Base-by-base conservation (phyloP, 805 yeast species). In the Candida ponderosae region DNA sequence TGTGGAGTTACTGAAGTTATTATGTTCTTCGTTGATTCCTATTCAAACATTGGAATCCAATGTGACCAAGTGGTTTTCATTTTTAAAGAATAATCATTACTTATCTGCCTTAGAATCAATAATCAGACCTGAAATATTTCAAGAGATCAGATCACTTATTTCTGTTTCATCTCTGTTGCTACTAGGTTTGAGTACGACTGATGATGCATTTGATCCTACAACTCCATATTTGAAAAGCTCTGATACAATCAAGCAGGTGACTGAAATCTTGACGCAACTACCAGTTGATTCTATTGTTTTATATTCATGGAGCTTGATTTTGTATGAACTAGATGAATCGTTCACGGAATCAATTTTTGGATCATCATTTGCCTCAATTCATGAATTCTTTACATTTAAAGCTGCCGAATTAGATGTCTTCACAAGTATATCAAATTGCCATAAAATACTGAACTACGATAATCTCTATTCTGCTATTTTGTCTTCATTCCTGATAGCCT, bases 281-380 rank as follows among this genome's bases (percentile, higher is more conserved):
- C 54, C 62, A 11, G 40, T 57, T 3, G 72, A 73, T 42, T 60
- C 83, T 3, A 53, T 81, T 10, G 60, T 79, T 1, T 53, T 75
- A 32, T 81, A 80, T 50, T 70, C 76, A 18, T 83, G 90, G 90
- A 72, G 84, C 23, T 71, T 80, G 13, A 54, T 78, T 10, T 51
- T 78, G 10, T 74, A 74, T 45, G 60, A 79, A 18, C 38, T 53
- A 8, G 76, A 78, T 41, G 63, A 65, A 7, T 60, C 67, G 17
- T 48, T 71, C 3, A 47, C 72, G n/a, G 66, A 66, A 32, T 70
- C 68, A 30, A 50, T 50, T 16, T 59, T 66, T 21, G 51, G 53
- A 3, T 42, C 42, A 8, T 47, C 48, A 10, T 33, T 44, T 29
- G 41, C 34, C 20, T 35, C 39, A 15, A 18, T 41, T 14, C 37